phyloP scores from a whole-genome alignment of 2,329 filamentous ascomycete species.

The Beauveria bassiana region DNA sequence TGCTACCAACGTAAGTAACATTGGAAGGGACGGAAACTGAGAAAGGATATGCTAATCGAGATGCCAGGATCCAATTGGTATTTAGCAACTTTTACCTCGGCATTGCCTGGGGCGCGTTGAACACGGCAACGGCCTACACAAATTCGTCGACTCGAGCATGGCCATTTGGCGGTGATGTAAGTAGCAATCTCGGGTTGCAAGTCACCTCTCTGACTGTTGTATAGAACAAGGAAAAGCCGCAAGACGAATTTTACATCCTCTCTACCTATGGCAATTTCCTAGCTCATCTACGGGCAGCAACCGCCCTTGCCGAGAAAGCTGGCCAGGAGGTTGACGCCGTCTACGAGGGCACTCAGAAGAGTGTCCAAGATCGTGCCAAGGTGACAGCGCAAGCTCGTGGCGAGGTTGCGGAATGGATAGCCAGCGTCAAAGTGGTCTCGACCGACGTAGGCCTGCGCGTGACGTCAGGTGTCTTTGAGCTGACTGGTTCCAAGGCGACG shows the following conservation, averaged over 20 bases:
- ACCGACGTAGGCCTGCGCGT: constrained; percentile 53
- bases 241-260: constrained; percentile 59
- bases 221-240: constrained; percentile 45
- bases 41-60: not conserved
- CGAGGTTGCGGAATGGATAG: constrained; percentile 55
- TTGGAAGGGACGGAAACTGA: fast-evolving
- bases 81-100: constrained; percentile 60
- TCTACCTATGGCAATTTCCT: constrained; percentile 57
- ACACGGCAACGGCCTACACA: constrained; percentile 50
- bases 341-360: constrained; percentile 29
- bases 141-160: constrained; percentile 49
- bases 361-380: constrained; percentile 30
- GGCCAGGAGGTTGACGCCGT: constrained; percentile 40
- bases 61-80: constrained; percentile 51
- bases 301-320: constrained; percentile 49
- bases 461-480: constrained; percentile 55
- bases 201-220: not conserved
- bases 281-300: constrained; percentile 53
- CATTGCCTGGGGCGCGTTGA: constrained; percentile 51
- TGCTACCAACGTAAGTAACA: constrained; percentile 45
- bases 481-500: constrained; percentile 52
- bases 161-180: constrained; percentile 55
- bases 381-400: constrained; percentile 47
- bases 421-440: constrained; percentile 53
- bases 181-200: constrained; percentile 4